These are phyloP conservation scores for Talaromyces ruber DNA, from an alignment of 495 filamentous ascomycete species.

Conservation along the genomic window DNA sequence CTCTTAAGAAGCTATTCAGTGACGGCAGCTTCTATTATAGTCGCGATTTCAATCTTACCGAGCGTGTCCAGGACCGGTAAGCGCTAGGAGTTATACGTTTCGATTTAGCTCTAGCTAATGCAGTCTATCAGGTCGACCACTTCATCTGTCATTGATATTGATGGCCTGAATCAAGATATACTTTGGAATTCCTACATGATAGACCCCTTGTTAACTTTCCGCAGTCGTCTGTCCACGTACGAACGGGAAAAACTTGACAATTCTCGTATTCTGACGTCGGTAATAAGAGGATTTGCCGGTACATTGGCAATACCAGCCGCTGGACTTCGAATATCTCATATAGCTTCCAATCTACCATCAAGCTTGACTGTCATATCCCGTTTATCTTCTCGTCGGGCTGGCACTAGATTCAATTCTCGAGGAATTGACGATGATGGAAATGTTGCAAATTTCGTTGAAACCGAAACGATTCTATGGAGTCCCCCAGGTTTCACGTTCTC, in stretches of 20 bases:
- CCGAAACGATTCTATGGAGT: conserved; percentile 61
- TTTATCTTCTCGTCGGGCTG: conserved; percentile 83
- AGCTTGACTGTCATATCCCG: conserved; percentile 83
- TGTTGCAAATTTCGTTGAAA: conserved; percentile 86
- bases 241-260: conserved; percentile 71
- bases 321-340: conserved; percentile 36
- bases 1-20: conserved; percentile 81
- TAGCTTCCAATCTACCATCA: conserved; percentile 62
- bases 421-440: conserved; percentile 97
- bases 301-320: conserved; percentile 75
- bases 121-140: conserved; percentile 27
- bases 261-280: conserved; percentile 83
- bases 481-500: conserved; percentile 74
- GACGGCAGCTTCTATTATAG: conserved; percentile 99
- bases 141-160: conserved; percentile 62
- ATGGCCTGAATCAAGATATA: conserved; percentile 79
- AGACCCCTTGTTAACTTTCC: conserved; percentile 77
- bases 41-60: conserved; percentile 91
- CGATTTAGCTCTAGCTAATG: conserved; percentile 5
- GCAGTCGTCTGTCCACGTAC: conserved; percentile 61
- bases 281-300: conserved; percentile 84
- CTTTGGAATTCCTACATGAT: conserved; percentile 99
- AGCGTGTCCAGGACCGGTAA: conserved; percentile 84
- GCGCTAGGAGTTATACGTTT: conserved; percentile 11
- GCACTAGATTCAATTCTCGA: conserved; percentile 90